These are phyloP conservation scores for Astrocystis sublimbata DNA, from an alignment of 495 filamentous ascomycete species.

Conservation along the genomic window DNA sequence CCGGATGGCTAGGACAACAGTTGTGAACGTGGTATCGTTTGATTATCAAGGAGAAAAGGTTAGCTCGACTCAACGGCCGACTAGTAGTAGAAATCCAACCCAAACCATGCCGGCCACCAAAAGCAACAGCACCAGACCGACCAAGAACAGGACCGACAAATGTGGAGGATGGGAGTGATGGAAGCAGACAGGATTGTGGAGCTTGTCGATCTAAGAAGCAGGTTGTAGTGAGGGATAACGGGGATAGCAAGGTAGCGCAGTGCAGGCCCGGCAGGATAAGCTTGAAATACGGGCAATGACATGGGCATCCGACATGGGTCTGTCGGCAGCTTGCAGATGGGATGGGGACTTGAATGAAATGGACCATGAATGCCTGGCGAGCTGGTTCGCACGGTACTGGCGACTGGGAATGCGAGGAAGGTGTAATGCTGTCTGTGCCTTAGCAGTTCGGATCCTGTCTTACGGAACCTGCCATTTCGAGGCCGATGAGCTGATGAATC, in stretches of 20 bases:
- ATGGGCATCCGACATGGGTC: no score
- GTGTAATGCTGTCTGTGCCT: not conserved
- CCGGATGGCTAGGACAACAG: not conserved
- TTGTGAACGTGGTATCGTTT: conserved; percentile 2
- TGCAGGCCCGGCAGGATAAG: no score
- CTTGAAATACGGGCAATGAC: conserved; percentile 20
- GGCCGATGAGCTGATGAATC: not conserved
- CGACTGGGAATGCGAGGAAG: no score
- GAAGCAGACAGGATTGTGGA: conserved; percentile 18
- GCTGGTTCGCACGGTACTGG: not conserved
- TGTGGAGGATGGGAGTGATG: conserved; percentile 4
- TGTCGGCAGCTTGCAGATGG: conserved; percentile 8
- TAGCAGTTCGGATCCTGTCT: not conserved
- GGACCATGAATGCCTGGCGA: not conserved
- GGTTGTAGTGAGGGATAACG: conserved; percentile 10
- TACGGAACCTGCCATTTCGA: not conserved
- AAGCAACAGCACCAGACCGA: conserved; percentile 8
- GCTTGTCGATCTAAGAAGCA: conserved; percentile 16
- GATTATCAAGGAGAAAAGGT: not conserved
- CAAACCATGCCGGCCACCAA: conserved; percentile 13
- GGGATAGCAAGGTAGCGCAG: no score
- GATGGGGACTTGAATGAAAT: not conserved
- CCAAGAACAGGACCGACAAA: conserved; percentile 4
- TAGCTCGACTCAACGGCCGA: conserved; percentile 13
- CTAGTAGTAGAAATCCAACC: conserved; percentile 3